Percentiles rank a stretch among this genome's conserved stretches.
Evolutionary conservation across 2,329 filamentous ascomycete genomes (phyloP).

Genomic region (Gnomoniopsis sp.): DNA sequence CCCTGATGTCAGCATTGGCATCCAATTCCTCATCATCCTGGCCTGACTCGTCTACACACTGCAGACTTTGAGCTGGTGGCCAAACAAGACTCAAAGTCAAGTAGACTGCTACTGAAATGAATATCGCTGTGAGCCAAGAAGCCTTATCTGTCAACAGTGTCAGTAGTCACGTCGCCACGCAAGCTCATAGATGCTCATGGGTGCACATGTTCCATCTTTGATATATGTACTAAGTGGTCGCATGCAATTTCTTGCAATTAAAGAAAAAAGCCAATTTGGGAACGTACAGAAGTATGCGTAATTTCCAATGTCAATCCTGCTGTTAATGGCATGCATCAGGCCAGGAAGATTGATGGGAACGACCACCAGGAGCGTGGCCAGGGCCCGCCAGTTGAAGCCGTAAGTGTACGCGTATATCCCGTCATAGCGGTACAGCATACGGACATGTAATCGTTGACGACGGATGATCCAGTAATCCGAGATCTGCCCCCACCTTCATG

Average conservation of each 20-base stretch:
- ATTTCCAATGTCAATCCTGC: slow-evolving; percentile 1
- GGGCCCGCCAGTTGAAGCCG: slow-evolving; percentile 5
- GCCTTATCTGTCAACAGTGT: slow-evolving; percentile 5
- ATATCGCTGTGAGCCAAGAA: slow-evolving; percentile 8
- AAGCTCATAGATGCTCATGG: background rate
- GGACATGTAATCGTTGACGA: background rate
- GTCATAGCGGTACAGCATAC: slow-evolving; percentile 3
- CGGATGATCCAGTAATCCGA: slow-evolving; percentile 11
- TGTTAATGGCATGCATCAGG: slow-evolving; percentile 8
- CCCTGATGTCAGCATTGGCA: background rate
- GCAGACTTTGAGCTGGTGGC: background rate
- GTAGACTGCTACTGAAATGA: slow-evolving; percentile 1
- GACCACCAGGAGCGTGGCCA: slow-evolving; percentile 1
- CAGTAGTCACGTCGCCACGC: too few species aligned
- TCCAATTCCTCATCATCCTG: background rate
- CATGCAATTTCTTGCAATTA: background rate
- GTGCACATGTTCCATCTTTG: too few species aligned
- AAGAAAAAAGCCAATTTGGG: background rate
- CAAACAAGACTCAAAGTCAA: background rate
- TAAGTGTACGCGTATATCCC: slow-evolving; percentile 5
- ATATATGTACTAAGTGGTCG: too few species aligned
- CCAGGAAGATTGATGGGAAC: slow-evolving; percentile 10
- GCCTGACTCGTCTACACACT: background rate
- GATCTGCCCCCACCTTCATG: background rate
- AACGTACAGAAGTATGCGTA: slow-evolving; percentile 9